These are phyloP conservation scores for Dipodascus albidus DNA, from an alignment of 805 yeast species.

Conservation along the genomic window DNA sequence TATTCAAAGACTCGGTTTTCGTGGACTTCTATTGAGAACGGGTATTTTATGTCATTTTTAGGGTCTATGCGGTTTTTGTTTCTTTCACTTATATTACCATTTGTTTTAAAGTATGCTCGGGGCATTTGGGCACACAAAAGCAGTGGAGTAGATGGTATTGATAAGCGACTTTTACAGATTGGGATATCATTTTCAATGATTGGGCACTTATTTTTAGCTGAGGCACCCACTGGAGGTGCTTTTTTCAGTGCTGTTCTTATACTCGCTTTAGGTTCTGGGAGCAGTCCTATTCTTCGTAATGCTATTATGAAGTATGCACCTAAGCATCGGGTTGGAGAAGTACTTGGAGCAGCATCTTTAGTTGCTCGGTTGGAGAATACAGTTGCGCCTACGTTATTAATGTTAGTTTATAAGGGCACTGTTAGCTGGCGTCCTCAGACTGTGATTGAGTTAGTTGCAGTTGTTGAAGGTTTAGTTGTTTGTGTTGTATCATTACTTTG, in stretches of 20 bases:
- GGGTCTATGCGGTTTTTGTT: conserved; percentile 19
- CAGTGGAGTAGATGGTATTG: conserved; percentile 13
- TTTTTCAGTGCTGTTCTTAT: conserved; percentile 9
- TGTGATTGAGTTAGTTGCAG: conserved; percentile 13
- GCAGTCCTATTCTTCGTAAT: conserved; percentile 15
- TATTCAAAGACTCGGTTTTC: conserved; percentile 20
- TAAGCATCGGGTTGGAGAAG: conserved; percentile 15
- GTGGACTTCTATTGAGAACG: conserved; percentile 24
- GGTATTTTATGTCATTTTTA: conserved; percentile 20
- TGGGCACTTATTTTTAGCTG: conserved; percentile 12
- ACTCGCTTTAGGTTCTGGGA: conserved; percentile 14
- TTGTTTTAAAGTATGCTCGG: conserved; percentile 9
- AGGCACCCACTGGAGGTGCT: conserved; percentile 13
- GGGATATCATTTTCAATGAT: conserved; percentile 11
- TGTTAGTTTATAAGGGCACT: conserved; percentile 11
- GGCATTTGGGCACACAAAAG: conserved; percentile 2
- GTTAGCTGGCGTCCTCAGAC: conserved; percentile 12
- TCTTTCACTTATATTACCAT: conserved; percentile 17
- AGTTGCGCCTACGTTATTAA: conserved; percentile 12
- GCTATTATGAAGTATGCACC: conserved; percentile 18
- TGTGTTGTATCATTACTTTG: not conserved
- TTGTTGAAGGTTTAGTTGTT: not conserved
- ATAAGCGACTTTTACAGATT: conserved; percentile 10
- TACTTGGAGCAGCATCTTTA: conserved; percentile 18
- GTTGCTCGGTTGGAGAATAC: conserved; percentile 12